Conservation (phyloP, 2,329 filamentous ascomycete species). For the Hymenoscyphus fraxineus region DNA sequence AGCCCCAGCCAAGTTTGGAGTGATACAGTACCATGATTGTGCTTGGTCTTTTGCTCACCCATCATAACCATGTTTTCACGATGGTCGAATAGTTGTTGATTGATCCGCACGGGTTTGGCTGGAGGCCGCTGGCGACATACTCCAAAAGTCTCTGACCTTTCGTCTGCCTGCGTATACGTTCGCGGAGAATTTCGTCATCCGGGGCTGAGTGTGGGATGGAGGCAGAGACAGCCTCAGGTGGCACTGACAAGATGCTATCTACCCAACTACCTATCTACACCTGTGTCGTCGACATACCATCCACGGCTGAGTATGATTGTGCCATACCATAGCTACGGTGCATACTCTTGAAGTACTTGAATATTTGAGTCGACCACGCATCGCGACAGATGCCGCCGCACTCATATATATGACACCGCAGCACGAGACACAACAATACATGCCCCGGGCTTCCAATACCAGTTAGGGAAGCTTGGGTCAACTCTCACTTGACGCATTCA, state of each 20-base stretch:
- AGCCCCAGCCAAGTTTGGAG: not conserved
- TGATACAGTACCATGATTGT: not conserved
- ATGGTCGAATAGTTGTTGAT: not conserved
- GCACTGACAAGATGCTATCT: not conserved
- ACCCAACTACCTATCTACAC: not conserved
- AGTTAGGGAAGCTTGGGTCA: not conserved
- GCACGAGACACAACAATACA: not conserved
- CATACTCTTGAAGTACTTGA: constrained; percentile 1
- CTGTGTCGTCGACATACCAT: not conserved
- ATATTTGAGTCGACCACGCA: not conserved
- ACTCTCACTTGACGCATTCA: not conserved
- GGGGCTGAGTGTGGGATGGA: not conserved
- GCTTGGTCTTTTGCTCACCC: not conserved
- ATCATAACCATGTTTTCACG: not conserved
- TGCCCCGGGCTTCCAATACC: not conserved
- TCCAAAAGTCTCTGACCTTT: not conserved
- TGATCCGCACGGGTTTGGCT: not conserved
- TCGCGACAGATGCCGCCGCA: not conserved
- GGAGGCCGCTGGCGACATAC: not conserved
- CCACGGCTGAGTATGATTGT: not conserved
- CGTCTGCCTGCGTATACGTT: not conserved
- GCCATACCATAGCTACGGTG: not conserved
- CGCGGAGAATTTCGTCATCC: not conserved
- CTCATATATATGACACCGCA: not conserved
- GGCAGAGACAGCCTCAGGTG: not conserved